Conservation (phyloP, 495 filamentous ascomycete species). For the Margaritispora aquatica region DNA sequence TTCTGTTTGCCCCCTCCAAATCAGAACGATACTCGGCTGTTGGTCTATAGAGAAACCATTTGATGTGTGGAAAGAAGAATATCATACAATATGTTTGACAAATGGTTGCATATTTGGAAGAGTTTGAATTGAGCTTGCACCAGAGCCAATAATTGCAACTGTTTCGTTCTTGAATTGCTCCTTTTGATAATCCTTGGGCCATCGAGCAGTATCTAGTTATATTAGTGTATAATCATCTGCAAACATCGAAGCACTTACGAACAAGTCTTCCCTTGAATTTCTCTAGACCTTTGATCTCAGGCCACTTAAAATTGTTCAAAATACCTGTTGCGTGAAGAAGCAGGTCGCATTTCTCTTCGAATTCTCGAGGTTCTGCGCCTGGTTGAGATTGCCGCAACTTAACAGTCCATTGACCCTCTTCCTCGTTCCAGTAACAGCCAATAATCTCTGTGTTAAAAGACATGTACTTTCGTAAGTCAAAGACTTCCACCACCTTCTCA, state of each 20-base stretch:
- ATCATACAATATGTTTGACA: conserved; percentile 43
- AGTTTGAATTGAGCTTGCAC: conserved; percentile 50
- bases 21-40: too few relatives aligned
- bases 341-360: conserved; percentile 18
- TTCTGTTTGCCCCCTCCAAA: too few relatives aligned
- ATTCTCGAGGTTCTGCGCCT: conserved; percentile 12
- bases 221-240: not conserved
- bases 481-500: conserved; percentile 29
- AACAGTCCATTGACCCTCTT: conserved; percentile 12
- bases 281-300: conserved; percentile 29
- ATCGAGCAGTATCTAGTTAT: conserved; percentile 11
- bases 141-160: conserved; percentile 51
- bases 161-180: conserved; percentile 34
- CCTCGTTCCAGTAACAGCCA: conserved; percentile 16
- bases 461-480: conserved; percentile 45
- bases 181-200: conserved; percentile 17
- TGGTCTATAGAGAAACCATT: too few relatives aligned
- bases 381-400: conserved; percentile 13
- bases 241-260: not conserved
- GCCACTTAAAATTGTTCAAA: conserved; percentile 31
- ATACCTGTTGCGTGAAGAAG: conserved; percentile 26
- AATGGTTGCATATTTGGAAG: conserved; percentile 34
- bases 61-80: too few relatives aligned
- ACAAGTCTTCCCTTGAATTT: conserved; percentile 32
- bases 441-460: conserved; percentile 24